Percentiles rank a stretch among this genome's conserved stretches.
phyloP scores from a whole-genome alignment of 2,329 filamentous ascomycete species.

The Orbilia brochopaga region DNA sequence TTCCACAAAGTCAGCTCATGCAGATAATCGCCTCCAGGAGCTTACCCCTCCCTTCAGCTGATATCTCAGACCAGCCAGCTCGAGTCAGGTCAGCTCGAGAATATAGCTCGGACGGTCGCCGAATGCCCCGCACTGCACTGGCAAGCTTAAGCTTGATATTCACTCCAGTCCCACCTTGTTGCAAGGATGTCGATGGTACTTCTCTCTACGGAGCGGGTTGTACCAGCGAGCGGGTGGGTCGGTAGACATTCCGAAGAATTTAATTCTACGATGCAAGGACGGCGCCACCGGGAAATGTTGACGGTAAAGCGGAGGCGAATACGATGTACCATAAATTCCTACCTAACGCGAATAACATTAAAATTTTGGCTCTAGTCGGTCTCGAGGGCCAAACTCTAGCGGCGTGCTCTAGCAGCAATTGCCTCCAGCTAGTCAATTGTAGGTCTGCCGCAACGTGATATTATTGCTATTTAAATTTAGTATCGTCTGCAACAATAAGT shows the following conservation, averaged over 20 bases:
- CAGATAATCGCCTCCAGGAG: too few relatives aligned
- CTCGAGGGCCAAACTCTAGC: too few relatives aligned
- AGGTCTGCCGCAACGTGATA: too few relatives aligned
- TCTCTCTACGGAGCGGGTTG: background rate
- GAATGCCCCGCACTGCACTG: background rate
- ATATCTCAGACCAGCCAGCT: background rate
- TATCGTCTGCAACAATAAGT: too few relatives aligned
- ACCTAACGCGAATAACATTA: background rate
- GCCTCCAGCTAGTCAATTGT: too few relatives aligned
- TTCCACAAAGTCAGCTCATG: too few relatives aligned
- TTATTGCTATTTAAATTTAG: too few relatives aligned
- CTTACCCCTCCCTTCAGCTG: background rate
- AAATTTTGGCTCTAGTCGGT: too few relatives aligned
- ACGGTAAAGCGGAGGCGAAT: conserved; percentile 42
- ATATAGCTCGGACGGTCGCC: background rate
- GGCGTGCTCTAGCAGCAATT: too few relatives aligned
- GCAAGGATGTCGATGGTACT: background rate
- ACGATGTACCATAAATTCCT: conserved; percentile 16
- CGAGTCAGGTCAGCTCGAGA: background rate
- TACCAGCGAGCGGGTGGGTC: background rate
- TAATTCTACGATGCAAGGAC: conserved; percentile 5
- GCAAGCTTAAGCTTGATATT: background rate
- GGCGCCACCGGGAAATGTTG: conserved; percentile 15
- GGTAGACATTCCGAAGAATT: too few relatives aligned
- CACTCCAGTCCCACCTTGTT: background rate